Percentiles rank a stretch among this genome's conserved stretches.
Conservation (phyloP, 345 rosid species). For the Hibiscus trionum region DNA sequence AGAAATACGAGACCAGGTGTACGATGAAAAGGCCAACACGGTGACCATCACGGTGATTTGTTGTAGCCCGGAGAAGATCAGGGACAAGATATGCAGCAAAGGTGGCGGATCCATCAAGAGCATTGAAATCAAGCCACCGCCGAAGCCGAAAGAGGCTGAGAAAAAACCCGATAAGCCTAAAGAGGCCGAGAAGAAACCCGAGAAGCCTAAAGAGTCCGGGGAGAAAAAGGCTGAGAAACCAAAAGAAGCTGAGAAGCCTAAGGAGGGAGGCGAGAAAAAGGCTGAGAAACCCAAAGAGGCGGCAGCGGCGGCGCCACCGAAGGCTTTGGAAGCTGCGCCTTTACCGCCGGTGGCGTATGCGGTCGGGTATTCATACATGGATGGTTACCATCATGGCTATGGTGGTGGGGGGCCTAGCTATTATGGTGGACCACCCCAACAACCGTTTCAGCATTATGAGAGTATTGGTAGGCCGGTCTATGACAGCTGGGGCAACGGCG, state of each 20-base stretch:
- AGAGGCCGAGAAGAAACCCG: background rate
- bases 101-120: slow-evolving; percentile 50
- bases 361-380: background rate
- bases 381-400: background rate
- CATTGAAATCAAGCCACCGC: slow-evolving; percentile 33
- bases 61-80: slow-evolving; percentile 73
- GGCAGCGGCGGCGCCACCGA: background rate
- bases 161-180: background rate
- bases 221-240: background rate
- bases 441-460: background rate
- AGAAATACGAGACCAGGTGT: slow-evolving; percentile 64
- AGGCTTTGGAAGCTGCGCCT: background rate
- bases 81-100: slow-evolving; percentile 44
- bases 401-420: background rate
- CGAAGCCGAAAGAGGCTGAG: background rate
- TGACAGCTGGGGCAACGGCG: slow-evolving; percentile 50
- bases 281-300: slow-evolving; percentile 11
- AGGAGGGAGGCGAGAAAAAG: background rate
- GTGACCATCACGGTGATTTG: slow-evolving; percentile 68
- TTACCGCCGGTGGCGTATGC: background rate
- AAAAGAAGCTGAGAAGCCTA: slow-evolving; percentile 17
- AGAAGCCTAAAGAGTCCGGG: background rate
- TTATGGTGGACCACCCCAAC: slow-evolving; percentile 1
- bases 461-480: slow-evolving; percentile 31
- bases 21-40: slow-evolving; percentile 54